phyloP scores from a whole-genome alignment of 2,329 filamentous ascomycete species.

The Aureobasidium sp. region DNA sequence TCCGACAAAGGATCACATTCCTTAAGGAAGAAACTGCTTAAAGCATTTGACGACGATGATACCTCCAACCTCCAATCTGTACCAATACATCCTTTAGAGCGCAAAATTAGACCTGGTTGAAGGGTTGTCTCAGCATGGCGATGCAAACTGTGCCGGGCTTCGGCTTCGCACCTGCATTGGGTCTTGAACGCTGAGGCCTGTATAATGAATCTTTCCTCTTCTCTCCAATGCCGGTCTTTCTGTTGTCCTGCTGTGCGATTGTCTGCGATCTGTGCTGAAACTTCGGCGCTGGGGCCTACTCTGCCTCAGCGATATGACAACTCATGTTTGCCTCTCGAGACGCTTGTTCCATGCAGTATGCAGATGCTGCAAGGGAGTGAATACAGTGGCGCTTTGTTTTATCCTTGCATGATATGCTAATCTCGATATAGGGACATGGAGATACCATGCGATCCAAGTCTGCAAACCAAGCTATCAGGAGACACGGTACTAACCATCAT shows the following conservation, averaged over 20 bases:
- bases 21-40: no score
- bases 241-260: neutral
- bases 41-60: neutral
- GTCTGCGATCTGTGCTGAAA: neutral
- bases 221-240: neutral
- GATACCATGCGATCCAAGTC: neutral
- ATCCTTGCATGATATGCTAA: neutral
- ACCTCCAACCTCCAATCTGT: neutral
- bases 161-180: neutral
- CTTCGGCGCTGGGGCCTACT: neutral
- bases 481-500: no score
- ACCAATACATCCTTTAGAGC: slow-evolving; percentile 5
- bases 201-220: slow-evolving; percentile 12
- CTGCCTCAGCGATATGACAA: neutral
- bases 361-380: neutral
- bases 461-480: neutral
- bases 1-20: no score
- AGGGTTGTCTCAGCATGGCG: slow-evolving; percentile 12
- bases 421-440: neutral
- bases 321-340: neutral
- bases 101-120: slow-evolving; percentile 9
- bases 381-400: neutral
- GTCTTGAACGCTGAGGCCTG: slow-evolving; percentile 4
- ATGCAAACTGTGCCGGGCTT: neutral
- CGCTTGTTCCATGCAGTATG: neutral